Conservation (phyloP, 345 rosid species). For the Gossypium anomalum region DNA sequence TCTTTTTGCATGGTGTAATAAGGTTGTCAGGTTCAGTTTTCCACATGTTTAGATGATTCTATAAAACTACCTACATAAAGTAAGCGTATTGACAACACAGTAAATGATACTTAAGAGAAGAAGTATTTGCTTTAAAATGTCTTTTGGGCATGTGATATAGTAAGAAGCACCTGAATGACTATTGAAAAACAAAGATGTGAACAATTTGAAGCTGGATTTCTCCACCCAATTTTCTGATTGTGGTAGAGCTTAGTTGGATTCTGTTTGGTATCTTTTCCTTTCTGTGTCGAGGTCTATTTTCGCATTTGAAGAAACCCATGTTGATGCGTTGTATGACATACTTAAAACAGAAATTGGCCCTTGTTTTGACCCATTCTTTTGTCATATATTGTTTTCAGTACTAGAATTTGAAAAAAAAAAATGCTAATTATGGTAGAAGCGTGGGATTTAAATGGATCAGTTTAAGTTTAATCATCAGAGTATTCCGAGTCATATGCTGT, state of each 20-base stretch:
- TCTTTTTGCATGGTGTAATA: not conserved
- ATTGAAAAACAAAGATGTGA: not conserved
- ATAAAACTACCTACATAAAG: not conserved
- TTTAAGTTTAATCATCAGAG: not conserved
- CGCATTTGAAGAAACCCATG: not conserved
- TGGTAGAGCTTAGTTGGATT: not conserved
- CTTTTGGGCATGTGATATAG: not conserved
- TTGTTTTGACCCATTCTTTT: not conserved
- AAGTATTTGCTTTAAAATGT: not conserved
- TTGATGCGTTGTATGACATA: not conserved
- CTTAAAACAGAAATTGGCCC: not conserved
- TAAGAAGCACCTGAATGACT: not conserved
- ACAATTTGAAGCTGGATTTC: not conserved
- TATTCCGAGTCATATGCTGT: not conserved
- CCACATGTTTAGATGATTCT: not conserved
- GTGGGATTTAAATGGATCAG: not conserved
- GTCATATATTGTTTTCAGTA: not conserved
- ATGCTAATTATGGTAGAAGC: not conserved
- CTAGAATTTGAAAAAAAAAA: not conserved
- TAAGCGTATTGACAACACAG: not conserved
- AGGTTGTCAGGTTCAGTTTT: not conserved
- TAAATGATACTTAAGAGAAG: not conserved
- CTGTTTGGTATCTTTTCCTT: slow-evolving; percentile 1
- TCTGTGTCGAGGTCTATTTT: not conserved
- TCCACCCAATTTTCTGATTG: not conserved